A percentile compares a stretch with the other conserved stretches of the same genome.
phyloP scores from a whole-genome alignment of 306 rosid species.

The Hippophae tibetana region DNA sequence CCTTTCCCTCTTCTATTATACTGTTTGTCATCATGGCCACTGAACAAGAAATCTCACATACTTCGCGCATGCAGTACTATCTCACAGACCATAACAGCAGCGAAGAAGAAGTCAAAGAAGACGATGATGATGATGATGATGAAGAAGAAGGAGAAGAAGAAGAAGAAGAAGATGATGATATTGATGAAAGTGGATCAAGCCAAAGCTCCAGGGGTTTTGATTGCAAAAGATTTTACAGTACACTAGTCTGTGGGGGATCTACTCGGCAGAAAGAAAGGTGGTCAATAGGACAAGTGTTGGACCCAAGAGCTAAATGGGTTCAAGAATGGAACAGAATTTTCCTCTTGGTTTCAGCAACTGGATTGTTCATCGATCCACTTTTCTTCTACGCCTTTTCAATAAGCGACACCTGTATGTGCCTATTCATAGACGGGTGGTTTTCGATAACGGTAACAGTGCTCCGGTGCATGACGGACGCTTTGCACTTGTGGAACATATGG shows the following conservation, averaged over 20 bases:
- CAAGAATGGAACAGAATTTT: conserved; percentile 82
- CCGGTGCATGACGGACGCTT: conserved; percentile 85
- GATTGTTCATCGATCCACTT: conserved; percentile 79
- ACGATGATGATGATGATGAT: neutral
- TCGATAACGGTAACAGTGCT: conserved; percentile 80
- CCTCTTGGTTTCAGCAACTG: conserved; percentile 52
- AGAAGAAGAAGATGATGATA: neutral
- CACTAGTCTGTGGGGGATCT: conserved; percentile 4
- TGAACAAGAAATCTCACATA: conserved; percentile 27
- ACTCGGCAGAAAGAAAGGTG: conserved; percentile 5
- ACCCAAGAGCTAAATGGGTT: conserved; percentile 56
- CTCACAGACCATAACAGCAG: conserved; percentile 15
- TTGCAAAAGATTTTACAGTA: neutral
- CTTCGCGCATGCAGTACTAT: conserved; percentile 25
- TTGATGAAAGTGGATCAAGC: neutral
- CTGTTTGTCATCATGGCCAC: conserved; percentile 34
- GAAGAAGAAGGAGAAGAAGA: neutral
- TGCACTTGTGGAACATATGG: conserved; percentile 95
- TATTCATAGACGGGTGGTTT: conserved; percentile 84
- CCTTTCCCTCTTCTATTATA: neutral
- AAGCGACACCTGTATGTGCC: conserved; percentile 70
- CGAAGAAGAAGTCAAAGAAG: neutral
- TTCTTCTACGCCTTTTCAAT: conserved; percentile 75
- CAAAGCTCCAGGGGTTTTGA: neutral
- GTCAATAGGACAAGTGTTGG: conserved; percentile 27